A percentile compares a stretch with the other conserved stretches of the same genome.
Conservation (phyloP, 805 yeast species). For the Yarrowia bubula region DNA sequence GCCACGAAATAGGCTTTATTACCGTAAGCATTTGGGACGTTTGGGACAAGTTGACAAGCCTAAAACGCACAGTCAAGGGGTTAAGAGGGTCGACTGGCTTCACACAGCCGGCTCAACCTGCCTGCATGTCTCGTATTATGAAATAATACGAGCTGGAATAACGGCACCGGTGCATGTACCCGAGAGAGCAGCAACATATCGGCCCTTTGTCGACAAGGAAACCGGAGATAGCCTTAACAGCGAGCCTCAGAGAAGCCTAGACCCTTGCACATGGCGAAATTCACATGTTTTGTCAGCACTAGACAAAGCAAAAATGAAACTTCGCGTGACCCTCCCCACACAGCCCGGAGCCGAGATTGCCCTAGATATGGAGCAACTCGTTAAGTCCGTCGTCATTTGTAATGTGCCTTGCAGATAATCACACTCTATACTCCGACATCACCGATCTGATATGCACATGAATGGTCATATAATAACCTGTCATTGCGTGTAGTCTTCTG, state of each 20-base stretch:
- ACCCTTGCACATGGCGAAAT: neutral
- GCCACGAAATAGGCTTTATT: conserved; percentile 21
- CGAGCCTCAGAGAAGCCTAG: conserved; percentile 6
- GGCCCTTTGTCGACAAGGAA: neutral
- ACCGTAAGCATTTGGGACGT: neutral
- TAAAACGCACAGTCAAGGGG: neutral
- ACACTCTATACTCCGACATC: neutral
- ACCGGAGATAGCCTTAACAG: neutral
- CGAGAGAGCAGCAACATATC: neutral
- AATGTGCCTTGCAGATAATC: neutral
- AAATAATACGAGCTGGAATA: conserved; percentile 2
- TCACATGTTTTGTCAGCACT: too few relatives aligned
- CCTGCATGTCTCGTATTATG: conserved; percentile 16
- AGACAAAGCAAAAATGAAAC: neutral
- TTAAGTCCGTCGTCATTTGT: too few relatives aligned
- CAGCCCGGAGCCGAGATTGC: neutral
- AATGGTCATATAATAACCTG: too few relatives aligned
- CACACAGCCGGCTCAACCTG: conserved; percentile 17
- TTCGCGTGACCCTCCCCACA: neutral
- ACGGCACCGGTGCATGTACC: neutral
- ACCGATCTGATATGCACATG: too few relatives aligned
- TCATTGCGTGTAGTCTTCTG: too few relatives aligned
- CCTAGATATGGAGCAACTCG: too few relatives aligned
- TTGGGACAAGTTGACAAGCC: neutral
- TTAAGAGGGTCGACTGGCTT: neutral